Evolutionary conservation across 306 rosid genomes (phyloP), one percentile per base, ranked within the genome.

Genomic region (Lagenaria siceraria): DNA sequence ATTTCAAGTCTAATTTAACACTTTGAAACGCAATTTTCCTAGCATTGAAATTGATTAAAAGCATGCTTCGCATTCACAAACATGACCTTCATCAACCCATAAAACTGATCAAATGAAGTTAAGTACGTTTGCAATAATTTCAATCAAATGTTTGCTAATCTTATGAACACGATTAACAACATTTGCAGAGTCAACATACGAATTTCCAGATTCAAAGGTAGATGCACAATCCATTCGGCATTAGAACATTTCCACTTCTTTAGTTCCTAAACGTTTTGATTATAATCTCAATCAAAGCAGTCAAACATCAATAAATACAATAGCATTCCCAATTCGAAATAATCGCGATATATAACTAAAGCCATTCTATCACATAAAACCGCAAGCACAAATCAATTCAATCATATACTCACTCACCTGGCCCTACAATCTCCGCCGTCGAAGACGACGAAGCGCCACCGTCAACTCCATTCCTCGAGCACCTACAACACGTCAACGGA

Each of bases 331-430:
- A 71, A 49, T 25, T 48, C 59, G 35, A 46, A 70, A 33, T 33
- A 33, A 5, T 33, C 6, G 0, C 6, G 36, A 33, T 33, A 33
- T 33, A 33, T 33, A 33, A 33, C 46, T 10, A 42, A 46, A 8
- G 8, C 22, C n/a, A 35, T 8, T 22, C 80, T 48, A 46, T 31
- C 31, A 11, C 52, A 22, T 29, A 25, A 5, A 15, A 77, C 18
- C 81, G 22, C 15, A 60, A 56, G 55, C 5, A 35, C 38, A 59
- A 17, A 40, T 9, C 10, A 2, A 65, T 10, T 5, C 29, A 27
- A 77, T 25, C 33, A 1, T 46, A 17, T 11, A 73, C 61, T 42
- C 61, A 73, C 85, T 86, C 83, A 87, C 95, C 88, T 1, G 88
- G 78, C 9, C 62, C 86, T 14, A 68, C 82, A 5, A 78, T 76